Evolutionary conservation across 495 filamentous ascomycete genomes (phyloP).

Genomic region (Penicillium roqueforti): DNA sequence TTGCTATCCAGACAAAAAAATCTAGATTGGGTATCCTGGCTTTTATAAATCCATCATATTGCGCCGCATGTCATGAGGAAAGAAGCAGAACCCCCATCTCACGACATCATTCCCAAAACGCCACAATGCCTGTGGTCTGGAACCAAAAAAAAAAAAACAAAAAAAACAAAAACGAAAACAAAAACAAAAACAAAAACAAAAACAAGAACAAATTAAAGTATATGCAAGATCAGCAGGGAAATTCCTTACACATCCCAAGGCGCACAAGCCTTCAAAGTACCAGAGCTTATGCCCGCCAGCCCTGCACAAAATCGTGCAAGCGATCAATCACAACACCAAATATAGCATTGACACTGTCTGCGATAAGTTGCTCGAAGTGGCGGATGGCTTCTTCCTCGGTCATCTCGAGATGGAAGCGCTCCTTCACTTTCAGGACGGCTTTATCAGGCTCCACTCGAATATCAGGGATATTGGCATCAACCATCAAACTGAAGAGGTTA

Average conservation of each 20-base stretch:
- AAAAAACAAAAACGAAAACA: too few species aligned
- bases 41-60: background rate
- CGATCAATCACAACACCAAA: slow-evolving; percentile 93
- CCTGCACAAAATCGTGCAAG: slow-evolving; percentile 89
- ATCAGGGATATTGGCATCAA: slow-evolving; percentile 93
- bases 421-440: slow-evolving; percentile 89
- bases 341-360: slow-evolving; percentile 81
- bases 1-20: background rate
- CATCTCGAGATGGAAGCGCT: slow-evolving; percentile 88
- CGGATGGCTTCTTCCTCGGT: slow-evolving; percentile 90
- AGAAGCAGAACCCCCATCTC: background rate
- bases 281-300: slow-evolving; percentile 62
- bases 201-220: too few species aligned
- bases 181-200: too few species aligned
- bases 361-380: slow-evolving; percentile 80
- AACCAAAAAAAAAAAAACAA: background rate
- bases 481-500: slow-evolving; percentile 95
- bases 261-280: background rate
- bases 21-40: slow-evolving; percentile 8
- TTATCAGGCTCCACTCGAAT: slow-evolving; percentile 89
- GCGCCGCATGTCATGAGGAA: background rate
- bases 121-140: background rate
- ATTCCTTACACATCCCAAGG: background rate
- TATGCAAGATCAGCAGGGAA: background rate
- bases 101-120: background rate